Evolutionary conservation across 441 rosid genomes (phyloP).

Genomic region (Jatropha podagrica): DNA sequence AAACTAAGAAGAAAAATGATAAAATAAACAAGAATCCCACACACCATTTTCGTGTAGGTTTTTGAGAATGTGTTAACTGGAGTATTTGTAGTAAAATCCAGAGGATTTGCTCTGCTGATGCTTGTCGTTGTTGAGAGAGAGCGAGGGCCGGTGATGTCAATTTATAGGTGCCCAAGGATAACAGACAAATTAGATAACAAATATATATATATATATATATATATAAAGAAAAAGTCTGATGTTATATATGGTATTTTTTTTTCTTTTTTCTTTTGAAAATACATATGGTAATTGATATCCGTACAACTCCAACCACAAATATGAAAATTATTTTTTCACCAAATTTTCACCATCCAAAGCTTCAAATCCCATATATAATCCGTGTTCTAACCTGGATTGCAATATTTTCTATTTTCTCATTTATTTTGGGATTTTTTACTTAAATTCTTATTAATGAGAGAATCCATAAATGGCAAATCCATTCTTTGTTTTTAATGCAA

Average conservation of each 20-base stretch:
- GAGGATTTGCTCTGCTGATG: slow-evolving; percentile 5
- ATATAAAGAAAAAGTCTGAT: background rate
- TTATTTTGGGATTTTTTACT: no score
- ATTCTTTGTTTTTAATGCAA: no score
- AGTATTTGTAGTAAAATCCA: slow-evolving; percentile 6
- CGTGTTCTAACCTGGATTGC: no score
- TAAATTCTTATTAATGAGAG: no score
- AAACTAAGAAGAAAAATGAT: slow-evolving; percentile 32
- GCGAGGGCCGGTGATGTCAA: background rate
- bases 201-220: no score
- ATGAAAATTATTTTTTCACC: background rate
- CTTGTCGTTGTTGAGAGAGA: slow-evolving; percentile 14
- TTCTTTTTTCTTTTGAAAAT: no score
- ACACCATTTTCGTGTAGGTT: slow-evolving; percentile 18
- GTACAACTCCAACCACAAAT: slow-evolving; percentile 10
- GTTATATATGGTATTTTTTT: no score
- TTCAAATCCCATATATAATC: background rate
- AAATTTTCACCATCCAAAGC: background rate
- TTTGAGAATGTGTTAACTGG: background rate
- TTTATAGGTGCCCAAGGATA: slow-evolving; percentile 29
- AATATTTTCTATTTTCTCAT: no score
- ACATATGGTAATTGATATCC: slow-evolving; percentile 5
- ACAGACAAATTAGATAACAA: background rate
- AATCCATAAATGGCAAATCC: no score
- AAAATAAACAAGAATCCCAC: slow-evolving; percentile 26